phyloP scores from a whole-genome alignment of 2,329 filamentous ascomycete genomes.

The Sarocladium strictum region DNA sequence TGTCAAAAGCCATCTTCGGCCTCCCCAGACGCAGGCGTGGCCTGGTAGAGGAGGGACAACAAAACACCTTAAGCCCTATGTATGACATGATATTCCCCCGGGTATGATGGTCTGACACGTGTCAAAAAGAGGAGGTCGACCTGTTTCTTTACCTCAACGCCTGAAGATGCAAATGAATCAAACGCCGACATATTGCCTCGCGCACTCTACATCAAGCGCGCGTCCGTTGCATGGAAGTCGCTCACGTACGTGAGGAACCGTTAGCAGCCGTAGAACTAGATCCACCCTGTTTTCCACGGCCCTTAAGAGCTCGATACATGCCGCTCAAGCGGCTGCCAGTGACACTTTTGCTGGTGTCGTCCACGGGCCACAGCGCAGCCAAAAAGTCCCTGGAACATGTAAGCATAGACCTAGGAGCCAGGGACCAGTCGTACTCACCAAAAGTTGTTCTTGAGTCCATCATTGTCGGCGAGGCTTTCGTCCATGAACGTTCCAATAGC shows the following conservation, averaged over 20 bases:
- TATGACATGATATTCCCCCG: slow-evolving; percentile 6
- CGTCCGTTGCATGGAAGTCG: background rate
- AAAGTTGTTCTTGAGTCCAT: slow-evolving; percentile 41
- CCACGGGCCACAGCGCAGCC: slow-evolving; percentile 40
- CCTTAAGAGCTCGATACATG: slow-evolving; percentile 36
- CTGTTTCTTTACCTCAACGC: slow-evolving; percentile 16
- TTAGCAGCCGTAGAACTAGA: slow-evolving; percentile 25
- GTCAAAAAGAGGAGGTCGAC: slow-evolving; percentile 3
- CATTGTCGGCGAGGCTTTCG: slow-evolving; percentile 30
- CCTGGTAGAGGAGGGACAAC: background rate
- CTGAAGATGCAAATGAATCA: slow-evolving; percentile 17
- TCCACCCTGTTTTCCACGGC: slow-evolving; percentile 24
- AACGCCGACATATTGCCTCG: background rate
- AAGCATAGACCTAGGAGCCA: slow-evolving; percentile 11
- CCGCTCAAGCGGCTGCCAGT: slow-evolving; percentile 37
- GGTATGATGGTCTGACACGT: slow-evolving; percentile 7
- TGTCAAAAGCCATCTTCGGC: background rate
- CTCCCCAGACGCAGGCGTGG: background rate
- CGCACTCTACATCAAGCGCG: background rate
- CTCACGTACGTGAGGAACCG: slow-evolving; percentile 20
- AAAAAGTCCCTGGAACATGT: slow-evolving; percentile 34
- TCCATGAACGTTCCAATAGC: slow-evolving; percentile 59
- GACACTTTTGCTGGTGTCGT: slow-evolving; percentile 37
- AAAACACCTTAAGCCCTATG: slow-evolving; percentile 6
- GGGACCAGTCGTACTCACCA: slow-evolving; percentile 16